These are phyloP conservation scores for Aphanomyces euteiches DNA, from an alignment of 352 stramenopile species.

Conservation along the genomic window DNA sequence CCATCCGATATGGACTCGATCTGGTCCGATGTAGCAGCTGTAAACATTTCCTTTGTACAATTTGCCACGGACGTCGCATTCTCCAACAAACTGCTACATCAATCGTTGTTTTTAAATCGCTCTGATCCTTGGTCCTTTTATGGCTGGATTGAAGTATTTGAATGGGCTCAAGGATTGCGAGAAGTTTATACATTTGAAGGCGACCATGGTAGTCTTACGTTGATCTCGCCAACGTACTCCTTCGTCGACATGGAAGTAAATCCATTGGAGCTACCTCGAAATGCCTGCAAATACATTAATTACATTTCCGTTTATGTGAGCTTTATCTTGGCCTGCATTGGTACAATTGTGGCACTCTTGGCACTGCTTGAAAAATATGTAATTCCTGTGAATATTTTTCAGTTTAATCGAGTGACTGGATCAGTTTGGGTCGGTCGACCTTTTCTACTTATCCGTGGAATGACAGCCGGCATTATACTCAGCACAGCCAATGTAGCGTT, in stretches of 20 bases:
- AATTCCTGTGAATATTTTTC: constrained; percentile 22
- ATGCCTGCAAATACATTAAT: neutral
- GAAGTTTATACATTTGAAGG: constrained; percentile 27
- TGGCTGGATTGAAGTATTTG: constrained; percentile 23
- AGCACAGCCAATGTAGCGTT: neutral
- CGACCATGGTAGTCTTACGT: constrained; percentile 7
- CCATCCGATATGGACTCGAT: neutral
- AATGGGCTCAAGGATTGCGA: constrained; percentile 13
- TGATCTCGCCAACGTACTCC: neutral
- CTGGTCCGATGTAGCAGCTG: neutral
- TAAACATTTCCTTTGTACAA: constrained; percentile 20
- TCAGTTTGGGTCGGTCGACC: constrained; percentile 24
- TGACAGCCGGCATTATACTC: constrained; percentile 20
- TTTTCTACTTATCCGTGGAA: constrained; percentile 10
- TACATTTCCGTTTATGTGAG: constrained; percentile 5
- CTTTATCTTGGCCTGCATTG: neutral
- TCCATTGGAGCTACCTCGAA: constrained; percentile 3
- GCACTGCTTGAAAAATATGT: neutral
- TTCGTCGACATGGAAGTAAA: neutral
- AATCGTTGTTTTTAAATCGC: neutral
- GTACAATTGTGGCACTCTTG: neutral
- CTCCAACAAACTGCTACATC: neutral
- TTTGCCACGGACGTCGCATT: neutral
- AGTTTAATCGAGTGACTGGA: constrained; percentile 18
- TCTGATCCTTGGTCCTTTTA: neutral